Percentiles rank a stretch among this genome's conserved stretches.
Conservation (phyloP, 1,139 yeast species). For the Suhomyces terraborum region DNA sequence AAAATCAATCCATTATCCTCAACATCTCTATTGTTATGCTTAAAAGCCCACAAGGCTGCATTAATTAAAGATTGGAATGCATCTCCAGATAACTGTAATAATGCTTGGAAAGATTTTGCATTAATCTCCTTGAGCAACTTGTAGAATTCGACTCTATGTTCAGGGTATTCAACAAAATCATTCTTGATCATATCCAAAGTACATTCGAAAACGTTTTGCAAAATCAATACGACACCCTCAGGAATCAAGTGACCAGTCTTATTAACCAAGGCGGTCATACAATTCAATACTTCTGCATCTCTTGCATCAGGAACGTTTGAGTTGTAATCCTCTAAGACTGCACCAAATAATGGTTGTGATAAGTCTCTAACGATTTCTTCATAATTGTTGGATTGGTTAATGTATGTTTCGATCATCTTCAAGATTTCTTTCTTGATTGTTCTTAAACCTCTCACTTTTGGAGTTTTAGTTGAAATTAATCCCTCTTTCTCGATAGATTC, state of each 20-base stretch:
- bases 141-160: constrained; percentile 95
- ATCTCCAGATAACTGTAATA: constrained; percentile 85
- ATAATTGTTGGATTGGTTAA: constrained; percentile 82
- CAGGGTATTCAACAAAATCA: constrained; percentile 96
- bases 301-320: constrained; percentile 93
- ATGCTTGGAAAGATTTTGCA: constrained; percentile 79
- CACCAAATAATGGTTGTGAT: constrained; percentile 78
- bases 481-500: constrained; percentile 79
- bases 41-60: constrained; percentile 97
- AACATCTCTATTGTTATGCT: constrained; percentile 94
- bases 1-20: constrained; percentile 86
- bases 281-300: constrained; percentile 94
- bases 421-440: constrained; percentile 94
- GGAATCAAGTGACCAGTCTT: constrained; percentile 89
- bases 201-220: constrained; percentile 91
- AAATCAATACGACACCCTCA: constrained; percentile 82
- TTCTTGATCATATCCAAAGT: constrained; percentile 94
- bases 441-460: constrained; percentile 91
- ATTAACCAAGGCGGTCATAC: constrained; percentile 87
- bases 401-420: constrained; percentile 84
- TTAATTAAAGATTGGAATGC: constrained; percentile 90
- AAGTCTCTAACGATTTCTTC: constrained; percentile 84
- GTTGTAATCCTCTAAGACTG: constrained; percentile 88
- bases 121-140: constrained; percentile 85
- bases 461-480: constrained; percentile 88